These are phyloP conservation scores for Mycena capillaripes DNA, from an alignment of 768 basidiomycete species.

Conservation along the genomic window DNA sequence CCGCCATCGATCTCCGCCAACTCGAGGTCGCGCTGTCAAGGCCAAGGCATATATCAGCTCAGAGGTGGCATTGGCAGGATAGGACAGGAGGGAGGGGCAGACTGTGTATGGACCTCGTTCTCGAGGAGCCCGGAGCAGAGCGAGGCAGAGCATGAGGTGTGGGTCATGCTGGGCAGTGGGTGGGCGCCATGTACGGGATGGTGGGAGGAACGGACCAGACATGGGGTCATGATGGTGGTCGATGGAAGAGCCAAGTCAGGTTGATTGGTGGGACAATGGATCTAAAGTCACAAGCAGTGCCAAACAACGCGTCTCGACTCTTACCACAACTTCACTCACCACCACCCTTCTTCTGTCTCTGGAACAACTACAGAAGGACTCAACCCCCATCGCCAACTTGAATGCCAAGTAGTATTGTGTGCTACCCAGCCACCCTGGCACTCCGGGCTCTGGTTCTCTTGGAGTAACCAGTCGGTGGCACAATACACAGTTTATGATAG, in stretches of 20 bases:
- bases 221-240: background rate
- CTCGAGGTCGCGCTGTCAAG: too few species aligned
- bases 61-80: too few species aligned
- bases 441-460: background rate
- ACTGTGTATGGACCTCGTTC: too few species aligned
- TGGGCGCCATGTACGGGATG: background rate
- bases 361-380: background rate
- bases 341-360: background rate
- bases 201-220: background rate
- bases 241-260: background rate
- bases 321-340: conserved; percentile 2
- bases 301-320: background rate
- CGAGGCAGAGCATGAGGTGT: too few species aligned
- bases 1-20: too few species aligned
- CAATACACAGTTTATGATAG: background rate
- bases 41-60: too few species aligned
- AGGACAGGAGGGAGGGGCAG: too few species aligned
- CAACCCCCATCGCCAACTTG: background rate
- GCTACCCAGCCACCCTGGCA: background rate
- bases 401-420: background rate
- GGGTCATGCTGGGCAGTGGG: background rate
- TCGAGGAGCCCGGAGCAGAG: too few species aligned
- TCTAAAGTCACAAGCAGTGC: background rate
- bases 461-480: background rate
- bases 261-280: background rate